Base-by-base conservation (phyloP, 495 filamentous ascomycete species). In the Tuber borchii region DNA sequence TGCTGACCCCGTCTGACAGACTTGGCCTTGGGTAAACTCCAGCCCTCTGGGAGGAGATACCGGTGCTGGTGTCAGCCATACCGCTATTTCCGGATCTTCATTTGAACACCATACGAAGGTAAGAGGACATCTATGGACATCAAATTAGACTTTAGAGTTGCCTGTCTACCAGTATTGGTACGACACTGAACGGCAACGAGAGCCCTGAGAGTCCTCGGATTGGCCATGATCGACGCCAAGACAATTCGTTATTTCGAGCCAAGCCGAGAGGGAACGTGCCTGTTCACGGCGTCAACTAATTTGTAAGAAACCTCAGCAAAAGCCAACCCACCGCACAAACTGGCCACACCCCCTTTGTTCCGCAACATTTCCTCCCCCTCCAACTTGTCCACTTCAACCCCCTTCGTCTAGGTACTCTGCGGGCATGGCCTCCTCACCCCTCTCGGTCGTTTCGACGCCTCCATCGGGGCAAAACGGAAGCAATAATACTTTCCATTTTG, bases 131-230 rank as follows among this genome's bases (percentile, higher is more conserved):
- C n/a, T 26, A 65, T 26, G 56, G 56, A 65, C 56, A 34, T 34
- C 56, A 65, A 34, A 34, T 65, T 65, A 65, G 56, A 65, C 56
- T 65, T 65, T 65, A 65, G 26, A 34, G 56, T 34, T 65, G 56
- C 14, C 26, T 2, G 26, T 10, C 42, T 43, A 40, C 42, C 34
- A 37, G 34, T 37, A 37, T 2, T 37, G 34, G 34, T 37, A 37
- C 34, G 19, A 14, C 26, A 34, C 56, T 4, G 2, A 14, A 34
- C 34, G 26, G 51, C 10, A 4, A 40, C 1, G 39, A 6, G 2
- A 34, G 56, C 5, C 26, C 26, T 56, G 12, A 9, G 26, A 9
- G 26, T 34, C 26, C 26, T 34, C 12, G 14, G 12, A 65, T 34
- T 34, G 56, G 56, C 14, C 31, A 16, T 65, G 56, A 65, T 65